Base-by-base conservation (phyloP, 768 basidiomycete species). In the Leccinum ochraceum region DNA sequence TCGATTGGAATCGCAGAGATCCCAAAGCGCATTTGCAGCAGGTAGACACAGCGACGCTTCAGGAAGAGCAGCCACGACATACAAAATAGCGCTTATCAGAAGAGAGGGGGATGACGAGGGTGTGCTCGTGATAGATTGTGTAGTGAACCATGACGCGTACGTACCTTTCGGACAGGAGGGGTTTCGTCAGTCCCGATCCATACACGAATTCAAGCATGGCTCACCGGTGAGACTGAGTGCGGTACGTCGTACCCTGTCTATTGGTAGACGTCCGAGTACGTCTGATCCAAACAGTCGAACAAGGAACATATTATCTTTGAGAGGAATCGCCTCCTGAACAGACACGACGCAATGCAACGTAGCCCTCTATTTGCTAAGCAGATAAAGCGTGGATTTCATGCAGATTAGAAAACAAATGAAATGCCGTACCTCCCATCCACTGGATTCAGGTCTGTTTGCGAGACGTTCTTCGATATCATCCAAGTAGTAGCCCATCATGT, bases 1-100 rank as follows among this genome's bases (percentile, higher is more conserved):
- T 56, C 95, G 79, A 70, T 97, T 97, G 42, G 92, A 86, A 73
- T 97, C 95, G 67, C 95, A 97, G 3, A 97, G 74, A 57, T 93
- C 89, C 46, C 92, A 86, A 26, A 98, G 79, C 0, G 93, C 86
- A 53, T 87, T 87, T 0, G 94, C 93, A 1, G 94, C 93, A 8
- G 86, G 81, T 0, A 86, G 81, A 69, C 83, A 90, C 32, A 88
- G 78, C 32, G 75, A 73, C 6, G 81, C 82, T 63, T 92, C 91
- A 0, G 84, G 77, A 26, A 95, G 75, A 4, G 89, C 89, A 16
- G 86, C 77, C 0, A 88, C 86, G 30, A 94, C 86, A 67, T 88
- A 92, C 10, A 78, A 79, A 30, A 93, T 80, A 0, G 83, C 85
- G 42, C 80, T 83, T 76, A 91, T 82, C 1, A 93, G 78, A 9